Conservation (phyloP, 352 stramenopile genomes). For the Phytophthora cajani region DNA sequence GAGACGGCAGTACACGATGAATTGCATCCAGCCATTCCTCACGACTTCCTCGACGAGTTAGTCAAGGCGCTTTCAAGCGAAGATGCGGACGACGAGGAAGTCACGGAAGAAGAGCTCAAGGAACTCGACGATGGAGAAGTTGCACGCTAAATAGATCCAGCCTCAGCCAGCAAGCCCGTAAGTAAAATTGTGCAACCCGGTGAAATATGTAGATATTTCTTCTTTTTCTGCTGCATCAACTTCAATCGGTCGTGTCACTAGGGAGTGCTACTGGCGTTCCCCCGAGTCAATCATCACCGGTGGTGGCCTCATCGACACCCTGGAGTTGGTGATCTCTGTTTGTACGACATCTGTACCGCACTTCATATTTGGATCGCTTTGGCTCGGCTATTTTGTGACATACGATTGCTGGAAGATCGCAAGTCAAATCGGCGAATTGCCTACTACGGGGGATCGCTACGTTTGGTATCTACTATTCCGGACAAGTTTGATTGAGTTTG, state of each 20-base stretch:
- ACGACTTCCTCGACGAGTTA: constrained; percentile 25
- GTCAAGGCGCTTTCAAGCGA: constrained; percentile 14
- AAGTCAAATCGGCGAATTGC: no score
- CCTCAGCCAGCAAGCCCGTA: neutral
- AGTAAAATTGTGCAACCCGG: neutral
- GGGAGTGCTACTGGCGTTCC: no score
- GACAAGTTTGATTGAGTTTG: no score
- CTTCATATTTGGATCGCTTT: neutral
- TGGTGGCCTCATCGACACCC: no score
- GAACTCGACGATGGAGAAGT: constrained; percentile 20
- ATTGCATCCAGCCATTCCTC: constrained; percentile 9
- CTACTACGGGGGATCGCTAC: no score
- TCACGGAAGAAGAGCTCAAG: constrained; percentile 26
- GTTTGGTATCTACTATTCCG: no score
- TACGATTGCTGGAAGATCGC: neutral
- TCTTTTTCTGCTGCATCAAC: neutral
- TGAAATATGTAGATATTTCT: neutral
- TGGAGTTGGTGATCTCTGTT: neutral
- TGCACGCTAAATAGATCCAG: neutral
- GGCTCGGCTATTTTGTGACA: neutral
- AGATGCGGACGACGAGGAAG: constrained; percentile 16
- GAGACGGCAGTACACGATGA: neutral
- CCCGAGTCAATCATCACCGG: no score
- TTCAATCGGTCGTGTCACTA: neutral
- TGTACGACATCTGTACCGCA: neutral